A percentile compares a stretch with the other conserved stretches of the same genome.
Evolutionary conservation across 2,329 filamentous ascomycete genomes (phyloP).

Genomic region (Colletotrichum falcatum): DNA sequence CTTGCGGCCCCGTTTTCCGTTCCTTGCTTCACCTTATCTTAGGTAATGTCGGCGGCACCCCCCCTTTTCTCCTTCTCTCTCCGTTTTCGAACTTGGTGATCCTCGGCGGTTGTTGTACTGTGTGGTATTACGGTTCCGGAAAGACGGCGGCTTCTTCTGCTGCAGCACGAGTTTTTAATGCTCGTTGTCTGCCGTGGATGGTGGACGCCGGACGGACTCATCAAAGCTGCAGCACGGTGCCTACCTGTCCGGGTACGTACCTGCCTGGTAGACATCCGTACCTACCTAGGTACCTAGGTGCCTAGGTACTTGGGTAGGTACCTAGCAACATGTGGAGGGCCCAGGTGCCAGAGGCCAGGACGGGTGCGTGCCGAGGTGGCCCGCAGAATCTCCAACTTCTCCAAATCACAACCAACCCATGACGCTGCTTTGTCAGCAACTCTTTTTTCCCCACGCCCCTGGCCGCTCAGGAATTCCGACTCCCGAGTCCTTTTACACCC

Average conservation of each 20-base stretch:
- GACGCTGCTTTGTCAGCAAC: slow-evolving; percentile 38
- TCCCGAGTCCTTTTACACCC: slow-evolving; percentile 41
- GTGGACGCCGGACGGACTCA: no score
- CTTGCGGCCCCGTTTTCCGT: slow-evolving; percentile 4
- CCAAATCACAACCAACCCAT: slow-evolving; percentile 8
- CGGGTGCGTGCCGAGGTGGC: background rate
- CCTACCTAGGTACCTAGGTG: no score
- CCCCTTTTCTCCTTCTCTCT: no score
- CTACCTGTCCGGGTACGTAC: no score
- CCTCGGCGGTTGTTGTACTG: background rate
- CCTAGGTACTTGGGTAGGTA: no score
- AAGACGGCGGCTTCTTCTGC: background rate
- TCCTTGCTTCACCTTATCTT: no score
- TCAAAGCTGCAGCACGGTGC: no score
- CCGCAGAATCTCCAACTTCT: slow-evolving; percentile 14
- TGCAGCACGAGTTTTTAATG: background rate
- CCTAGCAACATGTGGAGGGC: no score
- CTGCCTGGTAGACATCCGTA: no score
- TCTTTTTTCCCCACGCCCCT: background rate
- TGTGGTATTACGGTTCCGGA: no score
- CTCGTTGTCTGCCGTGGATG: background rate
- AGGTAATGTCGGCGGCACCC: no score
- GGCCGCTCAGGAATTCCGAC: slow-evolving; percentile 12
- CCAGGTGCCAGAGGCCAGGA: background rate
- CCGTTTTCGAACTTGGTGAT: background rate